Evolutionary conservation across 2,329 filamentous ascomycete genomes (phyloP), one percentile per base, ranked within the genome.

Genomic region (Penicillium decumbens): DNA sequence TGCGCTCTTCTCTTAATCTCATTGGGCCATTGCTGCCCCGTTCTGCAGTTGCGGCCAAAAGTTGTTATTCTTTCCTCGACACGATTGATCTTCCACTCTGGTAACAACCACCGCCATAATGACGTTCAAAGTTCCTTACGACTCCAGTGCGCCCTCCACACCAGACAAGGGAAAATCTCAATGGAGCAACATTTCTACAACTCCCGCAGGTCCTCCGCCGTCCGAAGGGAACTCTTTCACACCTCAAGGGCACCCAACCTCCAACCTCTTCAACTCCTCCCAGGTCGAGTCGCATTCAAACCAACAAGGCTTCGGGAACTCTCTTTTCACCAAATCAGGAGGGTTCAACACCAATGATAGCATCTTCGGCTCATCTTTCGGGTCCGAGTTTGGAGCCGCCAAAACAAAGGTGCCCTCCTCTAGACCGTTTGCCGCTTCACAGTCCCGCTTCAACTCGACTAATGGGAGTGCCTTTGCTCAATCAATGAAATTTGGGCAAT

Each of bases 171-270:
- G 43, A 3, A 54, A 67, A 55, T 63, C 63, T 23, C 64, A 65
- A 40, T 64, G 66, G 48, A 66, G 66, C 48, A 65, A 72, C 55
- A 71, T 77, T 39, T 82, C 80, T 5, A 81, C 79, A 18, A 83
- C 80, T 13, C 80, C 80, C 45, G 78, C 77, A 41, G 80, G 79
- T 35, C 75, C 72, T 50, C 80, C 80, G 1, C 79, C 79, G 24
- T 78, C 77, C 28, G 73, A 71, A 50, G 68, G 71, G 24, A 65
- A 66, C 53, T 81, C 79, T n/a, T 80, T 80, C 46, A 82, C 80
- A 20, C 80, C 80, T 28, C 72, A 75, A 49, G 80, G 77, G 3
- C 73, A 72, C 38, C 79, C 79, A 41, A 77, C 78, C 25, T 75
- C 75, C 6, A 72, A 72, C 38, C 59, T 77, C 18, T 77, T 80